Percentiles rank a stretch among this genome's conserved stretches.
Evolutionary conservation across 371 early-diverging fungal genomes (phyloP).

Genomic region (Dichotomocladium elegans): DNA sequence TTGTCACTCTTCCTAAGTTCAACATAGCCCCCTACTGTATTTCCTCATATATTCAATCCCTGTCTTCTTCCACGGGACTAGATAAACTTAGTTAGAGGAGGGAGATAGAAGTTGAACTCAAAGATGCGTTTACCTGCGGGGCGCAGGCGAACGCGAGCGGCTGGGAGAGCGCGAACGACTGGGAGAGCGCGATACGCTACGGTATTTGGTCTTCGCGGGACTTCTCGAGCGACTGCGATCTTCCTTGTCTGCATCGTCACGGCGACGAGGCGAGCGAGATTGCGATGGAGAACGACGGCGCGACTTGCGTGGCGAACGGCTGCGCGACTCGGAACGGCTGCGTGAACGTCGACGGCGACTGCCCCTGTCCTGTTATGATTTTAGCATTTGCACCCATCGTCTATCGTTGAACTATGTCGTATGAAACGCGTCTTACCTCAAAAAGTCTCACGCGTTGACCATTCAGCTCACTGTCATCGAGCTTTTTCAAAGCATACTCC

Average conservation of each 20-base stretch:
- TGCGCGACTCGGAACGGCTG: constrained; percentile 34
- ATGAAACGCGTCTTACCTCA: constrained; percentile 53
- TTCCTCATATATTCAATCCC: not conserved
- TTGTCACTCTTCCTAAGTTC: too few species aligned
- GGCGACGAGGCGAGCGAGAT: constrained; percentile 27
- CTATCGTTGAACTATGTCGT: not conserved
- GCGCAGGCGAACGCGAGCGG: constrained; percentile 1
- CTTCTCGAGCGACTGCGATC: not conserved
- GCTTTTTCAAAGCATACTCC: constrained; percentile 80
- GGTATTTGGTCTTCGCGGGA: too few species aligned
- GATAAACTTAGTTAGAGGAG: too few species aligned
- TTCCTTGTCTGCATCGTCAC: constrained; percentile 18
- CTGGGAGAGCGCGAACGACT: not conserved
- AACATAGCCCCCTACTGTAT: not conserved
- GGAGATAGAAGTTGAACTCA: too few species aligned
- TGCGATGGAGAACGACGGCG: constrained; percentile 27
- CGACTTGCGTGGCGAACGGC: constrained; percentile 37
- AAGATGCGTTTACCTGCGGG: too few species aligned
- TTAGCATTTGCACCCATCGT: not conserved
- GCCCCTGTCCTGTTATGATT: constrained; percentile 28
- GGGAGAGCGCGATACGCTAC: too few species aligned
- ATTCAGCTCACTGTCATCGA: constrained; percentile 84
- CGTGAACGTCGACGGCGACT: constrained; percentile 37
- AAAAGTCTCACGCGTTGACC: constrained; percentile 76
- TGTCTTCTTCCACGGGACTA: too few species aligned